Percentiles rank a stretch among this genome's conserved stretches.
Evolutionary conservation across 148 eudicot genomes (phyloP).

Genomic region (Heliosperma pusillum): DNA sequence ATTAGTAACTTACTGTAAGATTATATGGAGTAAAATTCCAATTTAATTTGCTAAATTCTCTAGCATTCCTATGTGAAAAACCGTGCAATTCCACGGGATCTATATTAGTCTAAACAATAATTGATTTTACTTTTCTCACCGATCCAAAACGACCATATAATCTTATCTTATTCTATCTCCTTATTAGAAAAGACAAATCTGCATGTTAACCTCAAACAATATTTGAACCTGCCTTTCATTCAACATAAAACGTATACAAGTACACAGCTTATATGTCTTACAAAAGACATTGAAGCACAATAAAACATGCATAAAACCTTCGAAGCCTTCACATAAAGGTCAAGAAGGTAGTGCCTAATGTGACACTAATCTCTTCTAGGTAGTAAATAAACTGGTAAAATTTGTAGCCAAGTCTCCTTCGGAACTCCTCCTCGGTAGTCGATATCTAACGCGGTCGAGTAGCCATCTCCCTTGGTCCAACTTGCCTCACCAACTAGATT

Average conservation of each 20-base stretch:
- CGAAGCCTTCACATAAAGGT: conserved; percentile 10
- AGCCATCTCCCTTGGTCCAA: conserved; percentile 63
- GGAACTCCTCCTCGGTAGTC: not conserved
- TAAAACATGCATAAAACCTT: conserved; percentile 15
- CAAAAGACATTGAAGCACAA: conserved; percentile 18
- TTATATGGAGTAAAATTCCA: no score
- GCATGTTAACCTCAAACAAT: not conserved
- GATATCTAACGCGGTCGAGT: conserved; percentile 31
- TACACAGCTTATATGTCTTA: conserved; percentile 17
- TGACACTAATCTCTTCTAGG: no score
- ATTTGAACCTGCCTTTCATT: conserved; percentile 18
- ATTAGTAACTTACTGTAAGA: no score
- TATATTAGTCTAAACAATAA: no score
- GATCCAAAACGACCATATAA: no score
- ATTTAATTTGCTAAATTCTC: no score
- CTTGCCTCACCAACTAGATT: conserved; percentile 66
- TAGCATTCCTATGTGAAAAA: no score
- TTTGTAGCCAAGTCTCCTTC: not conserved
- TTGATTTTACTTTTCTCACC: no score
- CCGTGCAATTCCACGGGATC: no score
- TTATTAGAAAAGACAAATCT: not conserved
- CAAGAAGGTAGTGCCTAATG: conserved; percentile 9
- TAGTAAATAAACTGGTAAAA: not conserved
- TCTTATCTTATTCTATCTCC: no score
- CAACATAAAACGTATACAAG: conserved; percentile 10